These are phyloP conservation scores for Leptographium flavum DNA, from an alignment of 2,329 filamentous ascomycete genomes.

Conservation along the genomic window DNA sequence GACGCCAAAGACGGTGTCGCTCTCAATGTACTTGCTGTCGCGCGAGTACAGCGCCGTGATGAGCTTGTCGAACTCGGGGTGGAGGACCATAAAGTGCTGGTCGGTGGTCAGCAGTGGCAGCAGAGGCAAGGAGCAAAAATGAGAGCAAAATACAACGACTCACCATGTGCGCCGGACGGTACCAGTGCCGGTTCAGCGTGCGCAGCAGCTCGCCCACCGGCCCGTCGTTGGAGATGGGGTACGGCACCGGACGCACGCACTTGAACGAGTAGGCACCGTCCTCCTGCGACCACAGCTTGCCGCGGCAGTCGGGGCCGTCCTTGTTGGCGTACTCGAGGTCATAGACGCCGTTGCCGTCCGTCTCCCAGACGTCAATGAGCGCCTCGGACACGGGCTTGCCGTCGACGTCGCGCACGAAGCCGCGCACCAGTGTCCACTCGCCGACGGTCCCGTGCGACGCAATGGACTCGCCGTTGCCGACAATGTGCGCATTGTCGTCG, in stretches of 20 bases:
- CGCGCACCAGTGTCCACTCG: conserved; percentile 57
- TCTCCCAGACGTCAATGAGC: conserved; percentile 76
- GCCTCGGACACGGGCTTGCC: conserved; percentile 50
- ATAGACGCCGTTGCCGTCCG: conserved; percentile 66
- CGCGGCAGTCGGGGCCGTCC: conserved; percentile 54
- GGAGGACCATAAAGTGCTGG: not conserved
- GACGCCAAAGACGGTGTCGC: conserved; percentile 76
- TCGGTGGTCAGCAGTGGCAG: no score
- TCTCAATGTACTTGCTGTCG: conserved; percentile 67
- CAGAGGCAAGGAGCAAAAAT: no score
- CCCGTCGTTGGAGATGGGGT: conserved; percentile 73
- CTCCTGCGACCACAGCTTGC: conserved; percentile 47
- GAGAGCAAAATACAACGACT: no score
- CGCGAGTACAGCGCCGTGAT: conserved; percentile 60
- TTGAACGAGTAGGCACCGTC: conserved; percentile 74
- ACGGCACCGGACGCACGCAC: conserved; percentile 71
- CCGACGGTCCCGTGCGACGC: conserved; percentile 56
- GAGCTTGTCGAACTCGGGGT: not conserved
- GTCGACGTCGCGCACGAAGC: conserved; percentile 50
- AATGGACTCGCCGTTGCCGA: conserved; percentile 45
- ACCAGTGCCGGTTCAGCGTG: conserved; percentile 57
- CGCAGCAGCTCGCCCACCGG: conserved; percentile 62
- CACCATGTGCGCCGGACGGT: conserved; percentile 65
- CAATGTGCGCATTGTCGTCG: conserved; percentile 55
- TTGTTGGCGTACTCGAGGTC: conserved; percentile 63